Conservation (phyloP, 345 rosid genomes). For the Firmiana major region DNA sequence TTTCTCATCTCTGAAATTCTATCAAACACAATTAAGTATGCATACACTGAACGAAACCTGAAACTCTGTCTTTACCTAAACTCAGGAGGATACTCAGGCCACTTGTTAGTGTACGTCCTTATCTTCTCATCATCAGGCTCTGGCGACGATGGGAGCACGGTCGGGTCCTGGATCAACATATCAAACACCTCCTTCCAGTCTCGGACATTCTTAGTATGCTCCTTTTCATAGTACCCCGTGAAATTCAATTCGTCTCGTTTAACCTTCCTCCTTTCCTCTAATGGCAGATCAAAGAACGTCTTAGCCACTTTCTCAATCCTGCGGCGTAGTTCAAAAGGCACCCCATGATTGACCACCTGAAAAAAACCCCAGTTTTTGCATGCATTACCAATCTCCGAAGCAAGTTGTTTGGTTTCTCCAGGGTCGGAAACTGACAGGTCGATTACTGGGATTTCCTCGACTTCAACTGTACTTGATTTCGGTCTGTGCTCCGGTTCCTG, state of each 20-base stretch:
- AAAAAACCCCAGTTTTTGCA: slow-evolving; percentile 65
- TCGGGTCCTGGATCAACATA: slow-evolving; percentile 43
- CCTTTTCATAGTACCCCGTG: slow-evolving; percentile 56
- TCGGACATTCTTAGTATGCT: slow-evolving; percentile 64
- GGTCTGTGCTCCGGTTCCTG: slow-evolving; percentile 45
- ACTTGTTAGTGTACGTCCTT: slow-evolving; percentile 38
- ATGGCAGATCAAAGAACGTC: slow-evolving; percentile 42
- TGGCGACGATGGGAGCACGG: slow-evolving; percentile 42
- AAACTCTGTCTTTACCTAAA: slow-evolving; percentile 33
- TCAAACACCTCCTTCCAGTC: slow-evolving; percentile 74
- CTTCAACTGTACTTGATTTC: slow-evolving; percentile 11
- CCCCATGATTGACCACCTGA: slow-evolving; percentile 46
- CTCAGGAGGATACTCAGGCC: slow-evolving; percentile 51
- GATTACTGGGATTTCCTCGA: slow-evolving; percentile 48
- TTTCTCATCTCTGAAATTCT: neutral
- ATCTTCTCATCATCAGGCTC: slow-evolving; percentile 36
- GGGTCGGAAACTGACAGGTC: slow-evolving; percentile 31
- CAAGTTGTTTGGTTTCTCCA: slow-evolving; percentile 21
- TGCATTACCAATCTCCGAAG: slow-evolving; percentile 41
- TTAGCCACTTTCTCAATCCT: slow-evolving; percentile 33
- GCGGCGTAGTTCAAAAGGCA: slow-evolving; percentile 30
- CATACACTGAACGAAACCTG: neutral
- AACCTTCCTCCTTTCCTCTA: slow-evolving; percentile 49
- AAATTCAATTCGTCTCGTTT: slow-evolving; percentile 47
- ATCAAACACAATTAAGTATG: neutral